These are phyloP conservation scores for Citrus cavaleriei DNA, from an alignment of 345 rosid genomes.

Conservation along the genomic window DNA sequence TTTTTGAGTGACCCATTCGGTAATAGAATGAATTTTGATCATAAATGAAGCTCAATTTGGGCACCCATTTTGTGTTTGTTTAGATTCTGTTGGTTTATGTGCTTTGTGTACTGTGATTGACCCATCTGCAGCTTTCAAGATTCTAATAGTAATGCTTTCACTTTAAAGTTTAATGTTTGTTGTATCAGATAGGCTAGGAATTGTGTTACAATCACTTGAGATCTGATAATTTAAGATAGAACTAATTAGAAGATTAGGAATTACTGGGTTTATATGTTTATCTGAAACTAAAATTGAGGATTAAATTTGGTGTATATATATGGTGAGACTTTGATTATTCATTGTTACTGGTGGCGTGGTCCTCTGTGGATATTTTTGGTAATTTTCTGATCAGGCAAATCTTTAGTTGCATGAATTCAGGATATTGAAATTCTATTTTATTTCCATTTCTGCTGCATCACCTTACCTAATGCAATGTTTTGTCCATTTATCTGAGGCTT, in stretches of 20 bases:
- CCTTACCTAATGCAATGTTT: neutral
- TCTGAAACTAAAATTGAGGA: neutral
- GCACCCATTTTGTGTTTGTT: neutral
- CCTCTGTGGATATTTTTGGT: constrained; percentile 1
- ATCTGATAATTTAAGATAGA: neutral
- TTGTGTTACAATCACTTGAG: neutral
- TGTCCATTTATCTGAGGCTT: neutral
- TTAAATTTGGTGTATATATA: neutral
- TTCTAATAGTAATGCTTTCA: neutral
- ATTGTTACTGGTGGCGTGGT: neutral
- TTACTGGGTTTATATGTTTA: neutral
- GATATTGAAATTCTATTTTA: neutral
- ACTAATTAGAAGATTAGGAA: neutral
- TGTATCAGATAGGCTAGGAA: no score
- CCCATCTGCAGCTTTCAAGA: neutral
- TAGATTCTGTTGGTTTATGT: neutral
- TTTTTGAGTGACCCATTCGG: neutral
- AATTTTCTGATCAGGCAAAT: neutral
- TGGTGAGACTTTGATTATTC: neutral
- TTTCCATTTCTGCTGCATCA: neutral
- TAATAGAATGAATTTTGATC: neutral
- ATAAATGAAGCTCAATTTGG: neutral
- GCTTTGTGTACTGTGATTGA: neutral
- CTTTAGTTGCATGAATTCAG: neutral
- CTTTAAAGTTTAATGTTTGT: neutral